A percentile compares a stretch with the other conserved stretches of the same genome.
Conservation (phyloP, 2,329 filamentous ascomycete genomes). For the Fusarium setosum region DNA sequence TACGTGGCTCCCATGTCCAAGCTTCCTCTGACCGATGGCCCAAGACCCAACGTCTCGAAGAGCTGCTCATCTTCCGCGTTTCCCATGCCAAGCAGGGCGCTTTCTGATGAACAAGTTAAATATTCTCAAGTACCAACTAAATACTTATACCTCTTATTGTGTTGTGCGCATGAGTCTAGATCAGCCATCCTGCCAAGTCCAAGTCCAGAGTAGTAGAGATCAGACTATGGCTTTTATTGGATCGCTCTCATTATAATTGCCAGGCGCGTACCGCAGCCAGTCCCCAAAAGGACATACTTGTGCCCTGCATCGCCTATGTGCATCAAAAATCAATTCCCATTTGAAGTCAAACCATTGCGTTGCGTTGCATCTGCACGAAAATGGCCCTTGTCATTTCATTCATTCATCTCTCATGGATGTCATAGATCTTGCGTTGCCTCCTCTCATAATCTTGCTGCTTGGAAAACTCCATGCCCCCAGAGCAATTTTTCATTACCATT, state of each 20-base stretch:
- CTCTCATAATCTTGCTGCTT: background rate
- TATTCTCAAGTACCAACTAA: too few species aligned
- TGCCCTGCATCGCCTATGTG: too few species aligned
- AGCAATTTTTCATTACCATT: slow-evolving; percentile 2
- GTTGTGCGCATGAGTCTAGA: too few species aligned
- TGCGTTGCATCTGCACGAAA: background rate
- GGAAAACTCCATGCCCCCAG: background rate
- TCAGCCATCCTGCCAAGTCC: too few species aligned
- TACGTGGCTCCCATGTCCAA: slow-evolving; percentile 29
- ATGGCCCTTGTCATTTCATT: slow-evolving; percentile 12
- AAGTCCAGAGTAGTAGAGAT: background rate
- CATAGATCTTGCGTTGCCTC: slow-evolving; percentile 14
- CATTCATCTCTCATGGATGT: slow-evolving; percentile 8
- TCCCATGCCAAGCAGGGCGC: too few species aligned
- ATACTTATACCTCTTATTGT: too few species aligned
- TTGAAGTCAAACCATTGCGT: background rate
- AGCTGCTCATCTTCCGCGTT: background rate
- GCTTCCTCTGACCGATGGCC: background rate
- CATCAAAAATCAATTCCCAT: background rate
- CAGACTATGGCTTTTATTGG: background rate
- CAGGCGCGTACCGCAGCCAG: background rate
- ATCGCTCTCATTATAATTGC: background rate
- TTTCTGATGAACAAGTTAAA: too few species aligned
- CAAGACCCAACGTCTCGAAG: background rate
- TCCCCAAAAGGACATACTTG: too few species aligned